A percentile compares a stretch with the other conserved stretches of the same genome.
Conservation (phyloP, 176 grass and related monocot species). For the sorghum (Sorghum bicolor) region DNA sequence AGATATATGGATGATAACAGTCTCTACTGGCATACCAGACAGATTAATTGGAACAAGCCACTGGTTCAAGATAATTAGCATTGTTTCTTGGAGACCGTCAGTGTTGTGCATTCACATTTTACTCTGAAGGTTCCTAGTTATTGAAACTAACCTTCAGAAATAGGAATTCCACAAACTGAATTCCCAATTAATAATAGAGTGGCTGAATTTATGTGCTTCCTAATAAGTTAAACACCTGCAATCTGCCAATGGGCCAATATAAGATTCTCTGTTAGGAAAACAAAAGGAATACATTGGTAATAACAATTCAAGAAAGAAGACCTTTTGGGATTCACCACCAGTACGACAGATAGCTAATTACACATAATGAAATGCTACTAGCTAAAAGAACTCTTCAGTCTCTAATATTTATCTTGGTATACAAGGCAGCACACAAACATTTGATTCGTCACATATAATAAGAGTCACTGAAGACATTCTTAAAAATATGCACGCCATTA, state of each 20-base stretch:
- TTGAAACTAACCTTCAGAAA: conserved; percentile 71
- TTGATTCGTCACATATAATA: too few species aligned
- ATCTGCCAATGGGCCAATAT: background rate
- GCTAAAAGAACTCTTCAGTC: too few species aligned
- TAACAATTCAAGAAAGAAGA: background rate
- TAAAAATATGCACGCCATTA: too few species aligned
- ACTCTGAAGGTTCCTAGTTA: background rate
- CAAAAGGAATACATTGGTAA: background rate
- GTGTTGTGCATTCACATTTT: too few species aligned
- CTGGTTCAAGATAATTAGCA: too few species aligned
- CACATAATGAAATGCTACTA: background rate
- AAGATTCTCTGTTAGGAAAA: background rate
- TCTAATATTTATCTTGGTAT: too few species aligned
- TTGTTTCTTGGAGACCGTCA: too few species aligned
- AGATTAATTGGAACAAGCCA: too few species aligned
- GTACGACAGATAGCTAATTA: background rate
- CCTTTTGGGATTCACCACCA: background rate
- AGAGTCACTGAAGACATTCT: too few species aligned
- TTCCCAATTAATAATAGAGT: conserved; percentile 72
- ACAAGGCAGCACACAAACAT: too few species aligned
- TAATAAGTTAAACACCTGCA: conserved; percentile 65
- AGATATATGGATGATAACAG: too few species aligned
- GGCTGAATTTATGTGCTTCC: conserved; percentile 47
- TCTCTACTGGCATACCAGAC: too few species aligned
- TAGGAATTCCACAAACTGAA: conserved; percentile 62